phyloP scores from a whole-genome alignment of 139 green algal species.

The Chlamydomonas incerta region DNA sequence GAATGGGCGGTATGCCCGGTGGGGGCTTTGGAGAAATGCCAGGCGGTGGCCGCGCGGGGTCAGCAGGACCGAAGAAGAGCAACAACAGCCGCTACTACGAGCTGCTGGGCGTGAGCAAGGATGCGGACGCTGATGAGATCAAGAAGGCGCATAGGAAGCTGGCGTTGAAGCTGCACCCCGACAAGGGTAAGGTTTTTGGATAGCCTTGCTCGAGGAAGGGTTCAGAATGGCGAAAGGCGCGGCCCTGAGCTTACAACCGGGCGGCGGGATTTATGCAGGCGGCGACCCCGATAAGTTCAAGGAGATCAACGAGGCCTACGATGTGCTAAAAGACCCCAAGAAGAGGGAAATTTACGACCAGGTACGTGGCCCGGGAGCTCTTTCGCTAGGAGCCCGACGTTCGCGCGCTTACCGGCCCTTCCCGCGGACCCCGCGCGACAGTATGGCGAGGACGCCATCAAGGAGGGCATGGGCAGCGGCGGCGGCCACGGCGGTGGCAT shows the following conservation, averaged over 20 bases:
- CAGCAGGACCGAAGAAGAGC: slow-evolving; percentile 28
- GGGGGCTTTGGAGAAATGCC: too few relatives aligned
- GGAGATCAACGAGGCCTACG: slow-evolving; percentile 98
- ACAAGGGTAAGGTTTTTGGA: slow-evolving; percentile 77
- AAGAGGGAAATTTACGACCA: slow-evolving; percentile 98
- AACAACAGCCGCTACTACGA: slow-evolving; percentile 89
- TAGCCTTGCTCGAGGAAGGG: neutral
- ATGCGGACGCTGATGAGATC: slow-evolving; percentile 81
- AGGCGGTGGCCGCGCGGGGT: too few relatives aligned
- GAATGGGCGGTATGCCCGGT: too few relatives aligned
- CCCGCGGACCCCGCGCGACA: slow-evolving; percentile 52
- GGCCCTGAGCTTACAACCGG: too few relatives aligned
- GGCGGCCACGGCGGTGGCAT: slow-evolving; percentile 81
- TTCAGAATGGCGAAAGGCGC: neutral
- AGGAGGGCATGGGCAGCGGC: slow-evolving; percentile 91
- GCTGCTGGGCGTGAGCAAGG: slow-evolving; percentile 87
- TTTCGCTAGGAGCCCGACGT: neutral
- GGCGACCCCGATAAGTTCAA: slow-evolving; percentile 98
- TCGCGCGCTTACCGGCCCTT: neutral
- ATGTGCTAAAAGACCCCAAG: slow-evolving; percentile 95
- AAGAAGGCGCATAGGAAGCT: slow-evolving; percentile 93
- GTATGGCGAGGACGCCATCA: slow-evolving; percentile 99
- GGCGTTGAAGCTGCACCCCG: slow-evolving; percentile 88
- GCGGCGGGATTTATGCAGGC: slow-evolving; percentile 57
- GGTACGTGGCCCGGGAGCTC: slow-evolving; percentile 47